A percentile compares a stretch with the other conserved stretches of the same genome.
Evolutionary conservation across 176 grass and related monocot species (phyloP).

Genomic region (Elymus sibiricus): DNA sequence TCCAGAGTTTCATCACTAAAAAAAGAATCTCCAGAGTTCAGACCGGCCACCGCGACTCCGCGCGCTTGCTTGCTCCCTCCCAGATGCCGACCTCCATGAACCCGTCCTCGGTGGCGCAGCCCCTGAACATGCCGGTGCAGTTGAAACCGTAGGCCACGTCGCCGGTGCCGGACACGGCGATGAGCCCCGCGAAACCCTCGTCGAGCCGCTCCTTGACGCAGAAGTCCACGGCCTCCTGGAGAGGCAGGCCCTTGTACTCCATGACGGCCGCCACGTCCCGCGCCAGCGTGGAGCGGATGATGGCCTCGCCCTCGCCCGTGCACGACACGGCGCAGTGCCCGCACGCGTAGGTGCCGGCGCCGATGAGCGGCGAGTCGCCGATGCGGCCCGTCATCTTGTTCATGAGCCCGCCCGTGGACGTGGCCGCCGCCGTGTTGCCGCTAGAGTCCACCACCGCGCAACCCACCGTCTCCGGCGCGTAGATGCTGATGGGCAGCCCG

Average conservation of each 20-base stretch:
- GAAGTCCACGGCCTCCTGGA: too few species aligned
- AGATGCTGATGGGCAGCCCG: slow-evolving; percentile 85
- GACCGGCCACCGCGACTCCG: too few species aligned
- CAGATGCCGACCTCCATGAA: too few species aligned
- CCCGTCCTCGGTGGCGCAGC: too few species aligned
- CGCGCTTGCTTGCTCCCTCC: slow-evolving; percentile 16
- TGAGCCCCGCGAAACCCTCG: too few species aligned
- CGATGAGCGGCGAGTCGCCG: slow-evolving; percentile 88
- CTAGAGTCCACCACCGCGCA: slow-evolving; percentile 70
- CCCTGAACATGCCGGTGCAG: too few species aligned
- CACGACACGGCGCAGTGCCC: slow-evolving; percentile 63
- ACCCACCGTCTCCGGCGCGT: slow-evolving; percentile 85
- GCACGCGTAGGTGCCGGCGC: slow-evolving; percentile 81
- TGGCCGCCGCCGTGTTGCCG: slow-evolving; percentile 56
- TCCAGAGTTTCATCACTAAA: slow-evolving; percentile 18
- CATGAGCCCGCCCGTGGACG: slow-evolving; percentile 87
- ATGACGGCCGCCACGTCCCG: slow-evolving; percentile 48
- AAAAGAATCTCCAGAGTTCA: neutral
- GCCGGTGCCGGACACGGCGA: too few species aligned
- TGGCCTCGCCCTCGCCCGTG: neutral
- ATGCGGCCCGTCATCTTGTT: slow-evolving; percentile 92
- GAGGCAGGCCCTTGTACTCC: too few species aligned
- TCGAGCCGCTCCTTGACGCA: too few species aligned
- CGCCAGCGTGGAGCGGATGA: slow-evolving; percentile 26
- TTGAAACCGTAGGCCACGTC: too few species aligned